Conservation (phyloP, 2,329 filamentous ascomycete genomes). For the Pleoardoris graminearum region DNA sequence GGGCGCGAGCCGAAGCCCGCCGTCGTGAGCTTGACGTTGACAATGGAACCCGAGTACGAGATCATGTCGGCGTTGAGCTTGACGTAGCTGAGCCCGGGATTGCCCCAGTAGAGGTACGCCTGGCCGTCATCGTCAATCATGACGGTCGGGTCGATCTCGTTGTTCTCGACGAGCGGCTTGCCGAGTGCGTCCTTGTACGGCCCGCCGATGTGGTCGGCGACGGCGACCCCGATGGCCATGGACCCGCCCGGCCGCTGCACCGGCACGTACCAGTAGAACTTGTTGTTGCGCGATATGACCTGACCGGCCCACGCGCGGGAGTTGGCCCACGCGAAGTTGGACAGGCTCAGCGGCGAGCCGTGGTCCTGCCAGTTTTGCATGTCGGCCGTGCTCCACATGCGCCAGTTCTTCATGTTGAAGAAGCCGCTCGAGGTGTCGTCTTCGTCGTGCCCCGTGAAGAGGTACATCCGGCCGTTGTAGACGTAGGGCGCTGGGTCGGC, state of each 20-base stretch:
- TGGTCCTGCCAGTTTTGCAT: constrained; percentile 25
- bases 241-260: constrained; percentile 12
- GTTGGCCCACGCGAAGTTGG: constrained; percentile 19
- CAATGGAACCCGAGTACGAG: constrained; percentile 14
- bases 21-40: constrained; percentile 16
- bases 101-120: constrained; percentile 23
- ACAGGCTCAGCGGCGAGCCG: constrained; percentile 16
- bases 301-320: constrained; percentile 21
- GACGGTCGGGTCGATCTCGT: constrained; percentile 22
- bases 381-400: constrained; percentile 17
- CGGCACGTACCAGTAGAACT: constrained; percentile 24
- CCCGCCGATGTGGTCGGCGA: constrained; percentile 17
- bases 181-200: constrained; percentile 21
- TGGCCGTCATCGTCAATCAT: constrained; percentile 22
- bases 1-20: constrained; percentile 16
- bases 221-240: constrained; percentile 21
- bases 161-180: constrained; percentile 19
- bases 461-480: constrained; percentile 19
- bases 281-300: constrained; percentile 18
- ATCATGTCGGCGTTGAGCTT: constrained; percentile 22
- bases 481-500: constrained; percentile 20
- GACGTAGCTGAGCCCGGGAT: constrained; percentile 19
- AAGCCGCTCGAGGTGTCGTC: constrained; percentile 15
- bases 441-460: constrained; percentile 22
- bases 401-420: constrained; percentile 22